A percentile compares a stretch with the other conserved stretches of the same genome.
These are phyloP conservation scores for Pseudocercospora fijiensis DNA, from an alignment of 2,329 filamentous ascomycete genomes.

Conservation along the genomic window DNA sequence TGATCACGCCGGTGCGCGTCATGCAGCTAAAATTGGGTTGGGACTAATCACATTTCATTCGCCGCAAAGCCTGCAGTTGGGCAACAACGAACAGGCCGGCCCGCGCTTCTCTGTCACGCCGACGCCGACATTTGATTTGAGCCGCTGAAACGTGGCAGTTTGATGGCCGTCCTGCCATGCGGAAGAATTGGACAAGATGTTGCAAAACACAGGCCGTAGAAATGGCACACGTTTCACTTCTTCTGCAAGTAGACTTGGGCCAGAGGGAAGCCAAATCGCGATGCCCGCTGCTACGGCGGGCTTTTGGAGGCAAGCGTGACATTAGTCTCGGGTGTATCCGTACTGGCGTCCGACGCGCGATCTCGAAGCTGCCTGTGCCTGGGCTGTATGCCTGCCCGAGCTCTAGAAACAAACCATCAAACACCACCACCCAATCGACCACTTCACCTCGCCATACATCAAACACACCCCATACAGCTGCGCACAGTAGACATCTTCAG, in stretches of 20 bases:
- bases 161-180: neutral
- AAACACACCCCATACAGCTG: neutral
- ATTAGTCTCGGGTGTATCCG: neutral
- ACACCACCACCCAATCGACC: neutral
- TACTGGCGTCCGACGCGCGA: neutral
- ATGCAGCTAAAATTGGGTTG: neutral
- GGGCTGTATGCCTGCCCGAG: neutral
- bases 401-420: neutral
- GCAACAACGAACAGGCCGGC: conserved; percentile 3
- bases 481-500: neutral
- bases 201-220: neutral
- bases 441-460: neutral
- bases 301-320: neutral
- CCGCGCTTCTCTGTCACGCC: conserved; percentile 5
- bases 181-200: neutral
- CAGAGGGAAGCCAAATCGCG: neutral
- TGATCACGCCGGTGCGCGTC: conserved; percentile 5
- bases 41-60: conserved; percentile 2
- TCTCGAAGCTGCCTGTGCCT: neutral
- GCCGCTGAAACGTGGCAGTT: conserved; percentile 4
- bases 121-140: conserved; percentile 6
- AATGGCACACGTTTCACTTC: neutral
- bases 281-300: neutral
- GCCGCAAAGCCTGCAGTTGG: neutral
- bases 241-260: neutral